Evolutionary conservation across 2,329 filamentous ascomycete genomes (phyloP), one percentile per base, ranked within the genome.

Genomic region (Cladophialophora chaetospira): DNA sequence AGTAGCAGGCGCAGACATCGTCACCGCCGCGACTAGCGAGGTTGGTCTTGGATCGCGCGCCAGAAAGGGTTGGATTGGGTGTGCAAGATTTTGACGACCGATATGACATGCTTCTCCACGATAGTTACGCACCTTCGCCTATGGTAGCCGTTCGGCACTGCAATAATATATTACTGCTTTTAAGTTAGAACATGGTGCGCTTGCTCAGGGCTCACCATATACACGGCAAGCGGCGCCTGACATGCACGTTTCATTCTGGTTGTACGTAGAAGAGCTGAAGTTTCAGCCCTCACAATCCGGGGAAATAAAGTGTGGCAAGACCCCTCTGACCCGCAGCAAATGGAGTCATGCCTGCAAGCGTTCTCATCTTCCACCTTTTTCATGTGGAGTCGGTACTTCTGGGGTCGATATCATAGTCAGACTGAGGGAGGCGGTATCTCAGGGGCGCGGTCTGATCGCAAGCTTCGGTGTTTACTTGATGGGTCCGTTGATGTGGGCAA

Each of bases 1-100:
- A 48, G 44, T 48, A 58, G 57, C 58, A 46, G 61, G 31, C 52
- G 58, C 40, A 57, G 61, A 43, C 55, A 49, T 36, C 61, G 44
- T 43, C 57, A 58, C 40, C 60, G 46, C 38, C 51, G 55, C 51
- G 33, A 51, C 4, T 17, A 19, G 19, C 13, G 44, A 6, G 11
- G 15, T 19, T 6, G 11, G 3, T 48, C 28, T 29, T n/a, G 15
- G 1, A n/a, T 15, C 28, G 11, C n/a, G n/a, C n/a, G n/a, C n/a
- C n/a, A n/a, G n/a, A n/a, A n/a, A n/a, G n/a, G n/a, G n/a, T n/a
- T 23, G 6, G 33, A 43, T 43, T 23, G 10, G 28, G 21, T 25
- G 4, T 28, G 36, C 3, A 40, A 19, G 36, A 15, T n/a, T 54
- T 54, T 35, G 15, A 47, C 28, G 44, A 33, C 26, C 9, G 26